phyloP scores from a whole-genome alignment of 371 early-diverging fungal genomes.

The Sanchytrium tribonematis region DNA sequence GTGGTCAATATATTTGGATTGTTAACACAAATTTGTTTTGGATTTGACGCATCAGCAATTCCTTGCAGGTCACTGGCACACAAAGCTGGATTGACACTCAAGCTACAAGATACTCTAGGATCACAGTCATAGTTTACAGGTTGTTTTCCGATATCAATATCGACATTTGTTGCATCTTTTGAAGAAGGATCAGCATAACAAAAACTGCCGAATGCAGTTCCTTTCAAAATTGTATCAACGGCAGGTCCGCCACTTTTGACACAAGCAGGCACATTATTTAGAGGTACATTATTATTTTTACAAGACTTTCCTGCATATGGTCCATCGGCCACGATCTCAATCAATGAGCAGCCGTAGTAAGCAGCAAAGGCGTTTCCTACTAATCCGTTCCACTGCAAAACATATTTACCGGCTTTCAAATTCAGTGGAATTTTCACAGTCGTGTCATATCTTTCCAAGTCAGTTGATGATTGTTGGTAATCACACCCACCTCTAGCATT shows the following conservation, averaged over 20 bases:
- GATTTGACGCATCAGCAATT: background rate
- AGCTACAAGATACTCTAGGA: background rate
- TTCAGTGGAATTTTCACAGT: constrained; percentile 1
- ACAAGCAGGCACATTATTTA: background rate
- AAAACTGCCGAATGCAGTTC: background rate
- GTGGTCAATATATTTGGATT: background rate
- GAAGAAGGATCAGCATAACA: background rate
- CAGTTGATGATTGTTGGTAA: background rate
- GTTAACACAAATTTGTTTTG: background rate
- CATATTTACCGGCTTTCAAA: background rate
- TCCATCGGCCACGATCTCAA: background rate
- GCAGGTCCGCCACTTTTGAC: background rate
- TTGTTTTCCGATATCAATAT: background rate
- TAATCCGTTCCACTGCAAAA: background rate
- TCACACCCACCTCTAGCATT: background rate
- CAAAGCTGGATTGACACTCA: background rate
- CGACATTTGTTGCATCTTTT: background rate
- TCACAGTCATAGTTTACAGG: background rate
- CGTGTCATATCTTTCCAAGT: background rate
- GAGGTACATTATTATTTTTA: background rate
- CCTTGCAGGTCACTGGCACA: background rate
- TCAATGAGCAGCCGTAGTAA: background rate
- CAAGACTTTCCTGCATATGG: background rate
- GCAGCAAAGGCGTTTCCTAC: background rate
- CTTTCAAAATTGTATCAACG: background rate